Conservation (phyloP, 2,329 filamentous ascomycete genomes). For the Scedosporium dehoogii region DNA sequence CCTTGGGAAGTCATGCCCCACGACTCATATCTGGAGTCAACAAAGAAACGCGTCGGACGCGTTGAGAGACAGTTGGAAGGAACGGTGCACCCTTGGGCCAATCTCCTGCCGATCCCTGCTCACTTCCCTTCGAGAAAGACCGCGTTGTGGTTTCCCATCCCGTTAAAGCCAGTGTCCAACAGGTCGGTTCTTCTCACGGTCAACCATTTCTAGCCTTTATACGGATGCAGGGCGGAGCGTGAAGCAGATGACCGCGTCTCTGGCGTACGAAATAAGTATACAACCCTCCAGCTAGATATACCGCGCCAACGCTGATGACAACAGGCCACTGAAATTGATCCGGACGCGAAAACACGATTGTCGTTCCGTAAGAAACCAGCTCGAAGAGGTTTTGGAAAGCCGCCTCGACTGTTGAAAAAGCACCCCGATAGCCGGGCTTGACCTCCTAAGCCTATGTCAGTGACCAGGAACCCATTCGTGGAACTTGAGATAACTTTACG, state of each 20-base stretch:
- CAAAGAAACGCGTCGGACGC: no score
- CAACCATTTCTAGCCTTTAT: background rate
- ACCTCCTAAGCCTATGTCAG: conserved; percentile 32
- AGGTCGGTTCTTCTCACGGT: no score
- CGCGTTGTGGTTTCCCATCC: no score
- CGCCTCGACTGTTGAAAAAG: conserved; percentile 60
- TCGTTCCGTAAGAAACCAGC: conserved; percentile 54
- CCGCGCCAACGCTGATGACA: conserved; percentile 44
- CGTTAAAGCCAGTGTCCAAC: no score
- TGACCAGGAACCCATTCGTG: background rate
- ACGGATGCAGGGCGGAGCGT: conserved; percentile 11
- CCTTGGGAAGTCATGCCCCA: background rate
- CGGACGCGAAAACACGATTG: conserved; percentile 53
- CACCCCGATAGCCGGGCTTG: conserved; percentile 45
- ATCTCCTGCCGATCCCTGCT: background rate
- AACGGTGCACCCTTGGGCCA: no score
- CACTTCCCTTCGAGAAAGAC: background rate
- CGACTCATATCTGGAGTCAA: background rate
- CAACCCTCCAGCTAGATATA: conserved; percentile 22
- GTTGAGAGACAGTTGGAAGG: no score
- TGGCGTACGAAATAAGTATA: conserved; percentile 21
- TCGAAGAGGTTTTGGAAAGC: conserved; percentile 62
- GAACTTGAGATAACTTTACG: conserved; percentile 22
- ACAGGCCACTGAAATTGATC: conserved; percentile 56
- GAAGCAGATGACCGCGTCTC: conserved; percentile 23